Percentiles rank a stretch among this genome's conserved stretches.
These are phyloP conservation scores for Pezicula neosporulosa DNA, from an alignment of 2,329 filamentous ascomycete species.

Conservation along the genomic window DNA sequence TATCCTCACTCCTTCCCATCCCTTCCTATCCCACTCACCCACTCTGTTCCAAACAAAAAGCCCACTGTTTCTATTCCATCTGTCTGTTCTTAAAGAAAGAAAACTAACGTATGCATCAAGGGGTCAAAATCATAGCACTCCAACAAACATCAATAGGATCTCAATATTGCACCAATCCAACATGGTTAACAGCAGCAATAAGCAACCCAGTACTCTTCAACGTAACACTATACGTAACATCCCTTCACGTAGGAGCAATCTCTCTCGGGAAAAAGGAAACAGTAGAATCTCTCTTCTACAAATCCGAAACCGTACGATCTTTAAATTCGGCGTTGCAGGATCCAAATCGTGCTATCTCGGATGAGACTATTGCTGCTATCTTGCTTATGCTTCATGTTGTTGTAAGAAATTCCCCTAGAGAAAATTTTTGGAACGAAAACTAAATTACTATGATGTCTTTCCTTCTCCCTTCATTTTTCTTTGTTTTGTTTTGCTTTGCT, in stretches of 20 bases:
- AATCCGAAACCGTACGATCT: constrained; percentile 9
- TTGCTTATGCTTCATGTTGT: constrained; percentile 12
- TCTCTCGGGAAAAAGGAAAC: constrained; percentile 1
- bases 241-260: constrained; percentile 9
- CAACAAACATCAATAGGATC: constrained; percentile 10
- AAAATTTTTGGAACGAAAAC: too few relatives aligned
- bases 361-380: constrained; percentile 13
- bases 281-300: constrained; percentile 11
- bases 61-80: too few relatives aligned
- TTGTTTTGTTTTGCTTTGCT: too few relatives aligned
- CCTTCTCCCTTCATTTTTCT: too few relatives aligned
- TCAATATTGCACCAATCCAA: constrained; percentile 15
- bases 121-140: constrained; percentile 8
- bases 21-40: too few relatives aligned
- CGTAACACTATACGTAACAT: constrained; percentile 12
- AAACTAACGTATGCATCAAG: constrained; percentile 1
- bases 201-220: constrained; percentile 12
- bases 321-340: constrained; percentile 8
- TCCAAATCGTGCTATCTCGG: constrained; percentile 1
- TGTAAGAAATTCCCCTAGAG: constrained; percentile 2
- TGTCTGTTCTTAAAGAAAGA: too few relatives aligned
- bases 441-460: not conserved
- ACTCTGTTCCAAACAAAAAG: too few relatives aligned
- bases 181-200: constrained; percentile 12
- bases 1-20: too few relatives aligned